These are phyloP conservation scores for Primulina eburnea DNA, from an alignment of 257 asterid species.

Conservation along the genomic window DNA sequence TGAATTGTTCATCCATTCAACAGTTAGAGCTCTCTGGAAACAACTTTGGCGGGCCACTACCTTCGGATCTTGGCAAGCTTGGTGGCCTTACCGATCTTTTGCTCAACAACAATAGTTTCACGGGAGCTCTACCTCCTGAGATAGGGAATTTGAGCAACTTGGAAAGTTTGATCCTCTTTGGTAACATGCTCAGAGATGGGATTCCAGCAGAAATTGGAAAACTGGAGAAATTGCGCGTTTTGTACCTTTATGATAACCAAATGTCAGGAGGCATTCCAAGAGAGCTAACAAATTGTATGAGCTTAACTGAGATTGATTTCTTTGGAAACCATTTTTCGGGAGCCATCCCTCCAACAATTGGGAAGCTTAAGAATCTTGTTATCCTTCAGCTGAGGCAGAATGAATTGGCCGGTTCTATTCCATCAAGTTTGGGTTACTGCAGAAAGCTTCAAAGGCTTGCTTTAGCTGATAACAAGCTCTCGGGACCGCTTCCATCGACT, in stretches of 20 bases:
- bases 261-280: slow-evolving; percentile 67
- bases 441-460: slow-evolving; percentile 62
- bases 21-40: slow-evolving; percentile 77
- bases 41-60: slow-evolving; percentile 49
- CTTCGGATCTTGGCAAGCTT: slow-evolving; percentile 46
- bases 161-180: slow-evolving; percentile 49
- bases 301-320: slow-evolving; percentile 64
- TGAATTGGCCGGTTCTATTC: slow-evolving; percentile 64
- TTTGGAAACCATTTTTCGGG: slow-evolving; percentile 72
- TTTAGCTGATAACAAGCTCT: slow-evolving; percentile 76
- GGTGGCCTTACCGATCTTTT: slow-evolving; percentile 68
- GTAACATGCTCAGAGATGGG: slow-evolving; percentile 60
- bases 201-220: slow-evolving; percentile 73
- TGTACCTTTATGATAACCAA: slow-evolving; percentile 76
- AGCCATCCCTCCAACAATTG: slow-evolving; percentile 63
- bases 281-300: slow-evolving; percentile 69
- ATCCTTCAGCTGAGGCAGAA: slow-evolving; percentile 71
- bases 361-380: slow-evolving; percentile 66
- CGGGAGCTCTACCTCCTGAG: slow-evolving; percentile 59
- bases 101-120: slow-evolving; percentile 77
- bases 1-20: slow-evolving; percentile 60
- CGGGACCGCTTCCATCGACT: slow-evolving; percentile 72
- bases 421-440: slow-evolving; percentile 79
- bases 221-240: slow-evolving; percentile 44
- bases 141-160: slow-evolving; percentile 69